Percentiles rank a stretch among this genome's conserved stretches.
Evolutionary conservation across 495 filamentous ascomycete species (phyloP).

Genomic region (Haplographium delicatum): DNA sequence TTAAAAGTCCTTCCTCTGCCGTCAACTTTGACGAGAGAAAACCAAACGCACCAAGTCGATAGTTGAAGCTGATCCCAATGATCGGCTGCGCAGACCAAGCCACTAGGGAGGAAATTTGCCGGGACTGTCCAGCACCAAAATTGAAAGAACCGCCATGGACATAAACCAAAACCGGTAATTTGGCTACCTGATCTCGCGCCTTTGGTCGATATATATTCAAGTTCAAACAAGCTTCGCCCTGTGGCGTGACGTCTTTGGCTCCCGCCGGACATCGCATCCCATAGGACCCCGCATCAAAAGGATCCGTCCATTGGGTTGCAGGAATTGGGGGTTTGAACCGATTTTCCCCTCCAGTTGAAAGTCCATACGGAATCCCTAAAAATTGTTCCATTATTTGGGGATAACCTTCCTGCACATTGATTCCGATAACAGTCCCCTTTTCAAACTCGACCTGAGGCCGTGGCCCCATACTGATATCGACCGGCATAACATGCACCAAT

Average conservation of each 20-base stretch:
- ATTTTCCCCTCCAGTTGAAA: slow-evolving; percentile 47
- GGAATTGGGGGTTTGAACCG: slow-evolving; percentile 50
- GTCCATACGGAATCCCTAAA: slow-evolving; percentile 56
- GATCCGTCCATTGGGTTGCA: slow-evolving; percentile 25
- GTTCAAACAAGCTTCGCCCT: slow-evolving; percentile 48
- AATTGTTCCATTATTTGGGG: slow-evolving; percentile 49
- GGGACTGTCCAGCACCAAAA: slow-evolving; percentile 33
- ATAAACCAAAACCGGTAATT: slow-evolving; percentile 56
- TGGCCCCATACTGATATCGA: too few relatives aligned
- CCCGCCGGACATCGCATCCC: slow-evolving; percentile 39
- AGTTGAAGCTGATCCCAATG: slow-evolving; percentile 61
- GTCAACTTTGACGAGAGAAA: slow-evolving; percentile 54
- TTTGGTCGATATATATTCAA: slow-evolving; percentile 38
- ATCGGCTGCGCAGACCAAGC: slow-evolving; percentile 48
- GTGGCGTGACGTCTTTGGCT: slow-evolving; percentile 18
- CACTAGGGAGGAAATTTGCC: slow-evolving; percentile 47
- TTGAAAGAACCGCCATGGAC: slow-evolving; percentile 53
- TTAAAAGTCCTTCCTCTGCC: slow-evolving; percentile 52
- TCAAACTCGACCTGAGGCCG: slow-evolving; percentile 35
- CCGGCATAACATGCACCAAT: too few relatives aligned
- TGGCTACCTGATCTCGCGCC: slow-evolving; percentile 17
- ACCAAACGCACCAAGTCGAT: slow-evolving; percentile 62
- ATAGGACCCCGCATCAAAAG: slow-evolving; percentile 39
- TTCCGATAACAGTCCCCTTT: slow-evolving; percentile 54
- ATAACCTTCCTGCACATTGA: slow-evolving; percentile 32